Base-by-base conservation (phyloP, 2,329 filamentous ascomycete species). In the Fusarium sp. region DNA sequence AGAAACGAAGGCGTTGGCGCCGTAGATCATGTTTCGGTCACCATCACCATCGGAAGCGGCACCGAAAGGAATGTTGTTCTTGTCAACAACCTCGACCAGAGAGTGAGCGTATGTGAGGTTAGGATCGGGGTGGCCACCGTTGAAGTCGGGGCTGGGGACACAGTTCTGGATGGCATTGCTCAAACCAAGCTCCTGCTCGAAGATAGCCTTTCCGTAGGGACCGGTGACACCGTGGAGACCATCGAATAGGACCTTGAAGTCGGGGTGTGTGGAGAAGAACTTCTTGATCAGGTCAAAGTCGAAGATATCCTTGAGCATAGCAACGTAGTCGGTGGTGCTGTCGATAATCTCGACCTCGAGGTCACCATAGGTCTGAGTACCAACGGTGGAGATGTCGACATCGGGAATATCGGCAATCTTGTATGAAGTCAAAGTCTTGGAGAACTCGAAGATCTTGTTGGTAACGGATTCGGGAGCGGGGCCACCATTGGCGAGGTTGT, bases 1-100 rank as follows among this genome's bases (percentile, higher is more conserved):
- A 12, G 95, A 98, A 70, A 99, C 96, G 80, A 99, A 99, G 47
- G 93, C 91, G 79, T 97, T 95, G 75, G 95, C 95, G 71, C 96
- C 96, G 84, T 99, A 99, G 80, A 99, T 99, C 96, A 99, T 99
- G 90, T 99, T 99, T 77, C 96, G 93, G 87, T 99, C 96, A 79
- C 96, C 96, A 78, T 99, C 96, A 76, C 96, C 96, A 77, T 99
- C 96, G 72, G 94, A 97, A 52, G 96, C 96, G 65, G 96, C 96
- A 79, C 96, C 96, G 78, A 99, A 99, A 80, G 97, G 96, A 73
- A 99, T 94, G 66, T 91, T 89, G 78, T 94, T 91, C 86, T 93
- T 93, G 83, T 99, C 94, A 45, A 99, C 96, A 69, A 91, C 93
- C 79, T 97, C 94, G 67, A 99, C 96, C 45, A 99, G 89, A 59